Evolutionary conservation across 495 filamentous ascomycete genomes (phyloP).

Genomic region (Lasiosphaeria hispida): DNA sequence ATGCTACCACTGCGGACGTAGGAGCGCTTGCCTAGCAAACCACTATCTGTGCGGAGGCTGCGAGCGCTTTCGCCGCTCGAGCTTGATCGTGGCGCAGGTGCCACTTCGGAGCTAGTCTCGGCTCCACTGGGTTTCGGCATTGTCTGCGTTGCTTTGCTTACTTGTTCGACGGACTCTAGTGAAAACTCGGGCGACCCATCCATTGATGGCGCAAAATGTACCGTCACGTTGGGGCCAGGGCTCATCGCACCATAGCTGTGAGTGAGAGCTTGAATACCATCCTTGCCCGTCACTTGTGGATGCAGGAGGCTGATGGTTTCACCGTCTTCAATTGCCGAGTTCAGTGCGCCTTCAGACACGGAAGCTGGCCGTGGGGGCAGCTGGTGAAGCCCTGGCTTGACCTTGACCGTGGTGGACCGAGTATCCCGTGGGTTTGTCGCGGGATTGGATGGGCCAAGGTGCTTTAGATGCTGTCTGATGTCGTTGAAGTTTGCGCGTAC

Average conservation of each 20-base stretch:
- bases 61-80: constrained; percentile 24
- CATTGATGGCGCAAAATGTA: constrained; percentile 28
- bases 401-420: constrained; percentile 85
- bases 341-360: constrained; percentile 13
- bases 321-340: constrained; percentile 31
- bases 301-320: constrained; percentile 42
- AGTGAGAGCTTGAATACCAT: constrained; percentile 65
- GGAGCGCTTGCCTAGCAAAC: constrained; percentile 41
- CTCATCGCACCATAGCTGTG: constrained; percentile 63
- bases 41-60: constrained; percentile 18
- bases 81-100: constrained; percentile 6
- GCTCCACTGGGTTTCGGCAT: constrained; percentile 10
- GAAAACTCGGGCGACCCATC: constrained; percentile 20
- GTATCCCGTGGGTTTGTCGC: constrained; percentile 81
- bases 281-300: constrained; percentile 49
- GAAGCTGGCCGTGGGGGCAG: constrained; percentile 29
- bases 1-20: constrained; percentile 80
- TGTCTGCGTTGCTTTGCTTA: constrained; percentile 28
- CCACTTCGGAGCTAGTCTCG: background rate
- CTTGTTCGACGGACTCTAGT: constrained; percentile 20
- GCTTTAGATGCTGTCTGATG: constrained; percentile 78
- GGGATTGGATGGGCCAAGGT: constrained; percentile 88
- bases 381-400: constrained; percentile 60
- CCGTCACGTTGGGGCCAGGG: constrained; percentile 28
- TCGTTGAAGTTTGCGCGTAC: constrained; percentile 59